These are phyloP conservation scores for Podospora pseudocomata DNA, from an alignment of 495 filamentous ascomycete species.

Conservation along the genomic window DNA sequence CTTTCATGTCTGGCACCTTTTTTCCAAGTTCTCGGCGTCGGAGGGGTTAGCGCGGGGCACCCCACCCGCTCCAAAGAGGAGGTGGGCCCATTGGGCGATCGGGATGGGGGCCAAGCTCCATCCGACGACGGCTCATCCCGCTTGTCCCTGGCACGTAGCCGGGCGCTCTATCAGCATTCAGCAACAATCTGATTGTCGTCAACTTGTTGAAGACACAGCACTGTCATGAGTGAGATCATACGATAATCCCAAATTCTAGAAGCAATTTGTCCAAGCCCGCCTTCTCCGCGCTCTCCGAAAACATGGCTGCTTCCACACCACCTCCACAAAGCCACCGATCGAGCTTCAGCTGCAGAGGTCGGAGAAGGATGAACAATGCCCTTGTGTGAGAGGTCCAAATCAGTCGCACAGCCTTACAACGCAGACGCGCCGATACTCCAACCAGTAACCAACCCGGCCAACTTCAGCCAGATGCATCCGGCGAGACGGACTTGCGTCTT, in stretches of 20 bases:
- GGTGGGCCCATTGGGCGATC: neutral
- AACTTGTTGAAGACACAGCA: neutral
- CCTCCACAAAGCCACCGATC: neutral
- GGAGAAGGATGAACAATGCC: neutral
- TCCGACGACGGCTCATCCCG: neutral
- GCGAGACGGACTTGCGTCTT: neutral
- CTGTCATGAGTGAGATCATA: neutral
- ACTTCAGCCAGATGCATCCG: neutral
- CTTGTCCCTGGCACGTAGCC: neutral
- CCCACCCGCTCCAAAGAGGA: neutral
- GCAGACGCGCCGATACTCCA: neutral
- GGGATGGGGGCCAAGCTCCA: neutral
- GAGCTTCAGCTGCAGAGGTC: neutral
- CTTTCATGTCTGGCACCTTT: neutral
- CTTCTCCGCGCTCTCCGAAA: neutral
- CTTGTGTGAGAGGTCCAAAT: neutral
- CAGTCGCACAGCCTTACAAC: neutral
- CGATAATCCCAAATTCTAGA: neutral
- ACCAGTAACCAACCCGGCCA: neutral
- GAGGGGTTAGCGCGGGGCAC: constrained; percentile 1
- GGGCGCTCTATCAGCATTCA: neutral
- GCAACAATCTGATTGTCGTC: neutral
- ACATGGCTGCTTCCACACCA: neutral
- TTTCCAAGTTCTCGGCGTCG: neutral
- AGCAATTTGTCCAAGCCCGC: neutral